Percentiles rank a stretch among this genome's conserved stretches.
Evolutionary conservation across 306 rosid genomes (phyloP).

Genomic region (Arachis hypogaea): DNA sequence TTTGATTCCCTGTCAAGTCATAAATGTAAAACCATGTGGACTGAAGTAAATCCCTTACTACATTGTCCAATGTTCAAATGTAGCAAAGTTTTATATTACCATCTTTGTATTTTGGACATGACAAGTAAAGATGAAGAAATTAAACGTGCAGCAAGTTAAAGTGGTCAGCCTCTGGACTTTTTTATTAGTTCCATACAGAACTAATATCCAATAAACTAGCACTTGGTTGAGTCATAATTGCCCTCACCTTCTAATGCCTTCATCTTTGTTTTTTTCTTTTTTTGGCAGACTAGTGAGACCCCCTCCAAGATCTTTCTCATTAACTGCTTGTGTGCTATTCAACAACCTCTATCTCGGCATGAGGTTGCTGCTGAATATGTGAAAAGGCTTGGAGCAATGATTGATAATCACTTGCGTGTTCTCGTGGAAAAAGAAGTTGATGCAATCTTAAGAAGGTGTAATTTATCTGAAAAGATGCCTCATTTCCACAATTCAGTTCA

Average conservation of each 20-base stretch:
- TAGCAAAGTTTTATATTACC: background rate
- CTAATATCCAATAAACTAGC: background rate
- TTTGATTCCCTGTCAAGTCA: background rate
- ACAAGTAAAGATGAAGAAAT: conserved; percentile 19
- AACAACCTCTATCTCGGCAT: conserved; percentile 76
- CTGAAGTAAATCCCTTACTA: background rate
- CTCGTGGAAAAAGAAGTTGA: conserved; percentile 87
- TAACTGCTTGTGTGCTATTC: conserved; percentile 86
- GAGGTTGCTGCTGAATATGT: conserved; percentile 81
- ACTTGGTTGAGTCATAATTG: conserved; percentile 16
- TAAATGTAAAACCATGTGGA: conserved; percentile 23
- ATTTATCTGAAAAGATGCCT: conserved; percentile 76
- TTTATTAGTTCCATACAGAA: background rate
- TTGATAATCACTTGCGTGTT: conserved; percentile 63
- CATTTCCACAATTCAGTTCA: conserved; percentile 52
- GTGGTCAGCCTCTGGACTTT: background rate
- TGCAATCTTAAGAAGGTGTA: conserved; percentile 68
- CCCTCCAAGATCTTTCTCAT: conserved; percentile 93
- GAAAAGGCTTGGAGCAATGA: conserved; percentile 76
- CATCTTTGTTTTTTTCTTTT: background rate
- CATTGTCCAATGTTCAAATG: conserved; percentile 4
- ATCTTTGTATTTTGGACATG: background rate
- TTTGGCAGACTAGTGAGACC: conserved; percentile 79
- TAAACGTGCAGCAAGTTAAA: background rate
- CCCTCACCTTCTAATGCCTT: conserved; percentile 19